phyloP scores from a whole-genome alignment of 2,329 filamentous ascomycete species.

The Capronia americana region DNA sequence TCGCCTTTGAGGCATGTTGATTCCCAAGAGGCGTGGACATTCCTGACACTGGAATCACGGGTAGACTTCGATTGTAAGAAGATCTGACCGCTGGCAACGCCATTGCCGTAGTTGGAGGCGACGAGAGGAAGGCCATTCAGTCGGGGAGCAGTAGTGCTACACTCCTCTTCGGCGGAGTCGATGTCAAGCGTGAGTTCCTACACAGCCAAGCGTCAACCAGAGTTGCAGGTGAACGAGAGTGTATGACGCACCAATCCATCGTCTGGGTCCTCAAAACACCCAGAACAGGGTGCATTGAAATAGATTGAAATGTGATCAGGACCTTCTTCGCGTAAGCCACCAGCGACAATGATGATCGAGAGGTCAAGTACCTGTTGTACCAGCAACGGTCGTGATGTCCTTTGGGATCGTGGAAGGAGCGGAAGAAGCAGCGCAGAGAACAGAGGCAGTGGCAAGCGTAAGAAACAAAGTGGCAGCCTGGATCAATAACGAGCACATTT shows the following conservation, averaged over 20 bases:
- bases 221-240: not conserved
- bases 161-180: constrained; percentile 40
- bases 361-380: constrained; percentile 36
- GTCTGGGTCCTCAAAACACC: constrained; percentile 32
- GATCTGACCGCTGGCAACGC: constrained; percentile 38
- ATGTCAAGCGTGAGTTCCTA: constrained; percentile 43
- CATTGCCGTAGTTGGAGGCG: constrained; percentile 14
- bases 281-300: constrained; percentile 36
- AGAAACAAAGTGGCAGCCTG: constrained; percentile 33
- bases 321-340: constrained; percentile 24
- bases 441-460: constrained; percentile 26
- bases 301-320: constrained; percentile 33
- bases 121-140: constrained; percentile 43
- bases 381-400: constrained; percentile 37
- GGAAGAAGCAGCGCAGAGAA: constrained; percentile 25
- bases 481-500: constrained; percentile 28
- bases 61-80: constrained; percentile 38
- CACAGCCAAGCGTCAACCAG: constrained; percentile 19
- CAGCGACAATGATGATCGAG: not conserved
- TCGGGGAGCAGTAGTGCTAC: constrained; percentile 40
- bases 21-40: constrained; percentile 40
- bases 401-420: constrained; percentile 18
- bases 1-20: constrained; percentile 42
- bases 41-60: constrained; percentile 30
- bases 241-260: constrained; percentile 36